Evolutionary conservation across 2,329 filamentous ascomycete genomes (phyloP), one percentile per base, ranked within the genome.

Genomic region (Capronia epimyces): DNA sequence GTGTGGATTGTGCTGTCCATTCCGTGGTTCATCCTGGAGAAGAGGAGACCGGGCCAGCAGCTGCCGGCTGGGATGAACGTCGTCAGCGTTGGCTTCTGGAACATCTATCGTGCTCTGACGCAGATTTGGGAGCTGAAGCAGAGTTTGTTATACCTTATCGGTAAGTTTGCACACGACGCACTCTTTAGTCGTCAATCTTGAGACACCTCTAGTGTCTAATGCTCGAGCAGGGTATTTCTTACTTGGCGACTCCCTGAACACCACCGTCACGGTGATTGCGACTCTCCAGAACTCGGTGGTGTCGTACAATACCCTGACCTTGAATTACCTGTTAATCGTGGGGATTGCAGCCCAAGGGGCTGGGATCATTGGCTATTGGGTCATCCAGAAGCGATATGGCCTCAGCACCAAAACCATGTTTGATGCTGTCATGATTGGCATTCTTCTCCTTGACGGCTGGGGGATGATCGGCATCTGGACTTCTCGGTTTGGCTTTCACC

Each of bases 401-500:
- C 70, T 86, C 3, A 72, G 74, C 37, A 83, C 81, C 1, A 86
- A 86, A 65, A 78, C 76, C 13, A 86, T 86, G 82, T 84, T 86
- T 70, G 82, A 83, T 61, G 69, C 72, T 7, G 75, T 85, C 49
- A 81, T 81, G 56, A 65, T 83, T 2, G 74, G 71, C 29, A 84
- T 85, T 55, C 72, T 84, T 12, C 56, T 85, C 0, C 74, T 85
- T 5, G 70, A 73, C 53, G 73, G 69, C 45, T 81, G 78, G 77
- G 78, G 78, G 29, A 78, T 80, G 74, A 74, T 81, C 31, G 78
- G 77, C 1, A 78, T 79, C 48, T 79, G 76, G 76, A 78, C 76
- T 0, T 60, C 73, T 8, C 65, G 62, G 1, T 77, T 80, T 46
- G 75, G 75, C 5, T 80, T 77, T 62, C 76, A 79, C 57, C 66